Conservation (phyloP, 1,284 basidiomycete species). For the Veloporphyrellus conicus region DNA sequence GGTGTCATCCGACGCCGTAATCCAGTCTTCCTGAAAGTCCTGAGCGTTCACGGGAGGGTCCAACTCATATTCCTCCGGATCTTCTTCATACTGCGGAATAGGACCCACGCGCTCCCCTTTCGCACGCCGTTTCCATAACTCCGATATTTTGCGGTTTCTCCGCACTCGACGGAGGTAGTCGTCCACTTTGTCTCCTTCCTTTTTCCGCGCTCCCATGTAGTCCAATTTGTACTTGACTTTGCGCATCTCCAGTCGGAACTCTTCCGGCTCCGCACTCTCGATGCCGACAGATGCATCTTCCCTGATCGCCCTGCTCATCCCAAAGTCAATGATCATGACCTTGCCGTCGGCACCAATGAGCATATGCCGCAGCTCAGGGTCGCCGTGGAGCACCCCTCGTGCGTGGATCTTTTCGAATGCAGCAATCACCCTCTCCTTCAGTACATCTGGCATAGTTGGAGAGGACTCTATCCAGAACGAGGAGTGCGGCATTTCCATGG, state of each 20-base stretch:
- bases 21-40: slow-evolving; percentile 36
- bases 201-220: slow-evolving; percentile 31
- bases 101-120: slow-evolving; percentile 34
- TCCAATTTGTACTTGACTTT: slow-evolving; percentile 52
- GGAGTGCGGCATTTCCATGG: slow-evolving; percentile 51
- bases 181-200: slow-evolving; percentile 30
- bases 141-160: slow-evolving; percentile 26
- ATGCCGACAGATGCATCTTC: slow-evolving; percentile 39
- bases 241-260: slow-evolving; percentile 51
- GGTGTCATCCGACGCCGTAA: slow-evolving; percentile 25
- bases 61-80: slow-evolving; percentile 28
- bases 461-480: slow-evolving; percentile 57
- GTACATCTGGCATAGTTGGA: slow-evolving; percentile 45
- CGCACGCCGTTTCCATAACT: slow-evolving; percentile 31
- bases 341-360: slow-evolving; percentile 53
- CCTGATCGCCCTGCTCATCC: slow-evolving; percentile 41
- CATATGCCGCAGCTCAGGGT: slow-evolving; percentile 50
- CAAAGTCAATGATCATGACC: slow-evolving; percentile 57
- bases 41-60: slow-evolving; percentile 31
- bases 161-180: slow-evolving; percentile 29
- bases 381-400: slow-evolving; percentile 48
- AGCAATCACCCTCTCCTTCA: slow-evolving; percentile 47
- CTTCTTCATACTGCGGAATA: slow-evolving; percentile 34
- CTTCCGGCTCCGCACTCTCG: slow-evolving; percentile 34
- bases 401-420: slow-evolving; percentile 49